Evolutionary conservation across 805 yeast genomes (phyloP).

Genomic region (Nakazawaea wickerhamii): DNA sequence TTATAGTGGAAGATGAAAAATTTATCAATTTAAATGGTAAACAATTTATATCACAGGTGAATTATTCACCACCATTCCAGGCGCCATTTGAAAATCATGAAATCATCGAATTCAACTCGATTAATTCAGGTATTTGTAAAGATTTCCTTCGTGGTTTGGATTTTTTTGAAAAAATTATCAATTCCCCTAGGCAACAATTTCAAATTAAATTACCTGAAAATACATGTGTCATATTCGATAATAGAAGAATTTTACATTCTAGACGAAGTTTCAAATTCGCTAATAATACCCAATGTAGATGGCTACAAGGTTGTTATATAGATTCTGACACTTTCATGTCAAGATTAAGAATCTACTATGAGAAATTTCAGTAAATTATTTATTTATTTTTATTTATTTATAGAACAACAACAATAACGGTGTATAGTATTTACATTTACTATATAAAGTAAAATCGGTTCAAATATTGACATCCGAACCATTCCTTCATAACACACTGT

Average conservation of each 20-base stretch:
- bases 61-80: conserved; percentile 80
- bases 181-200: conserved; percentile 47
- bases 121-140: conserved; percentile 31
- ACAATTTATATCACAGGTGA: conserved; percentile 46
- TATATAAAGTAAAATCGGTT: no score
- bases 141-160: conserved; percentile 55
- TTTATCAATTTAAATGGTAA: conserved; percentile 20
- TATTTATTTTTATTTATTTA: no score
- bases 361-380: background rate
- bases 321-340: conserved; percentile 69
- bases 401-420: no score
- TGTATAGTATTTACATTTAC: no score
- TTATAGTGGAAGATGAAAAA: conserved; percentile 50
- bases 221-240: conserved; percentile 63
- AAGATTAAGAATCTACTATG: conserved; percentile 34
- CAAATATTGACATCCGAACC: no score
- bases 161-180: conserved; percentile 55
- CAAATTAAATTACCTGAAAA: conserved; percentile 51
- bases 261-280: conserved; percentile 38
- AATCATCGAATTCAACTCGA: conserved; percentile 26
- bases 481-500: no score
- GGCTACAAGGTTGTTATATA: conserved; percentile 73
- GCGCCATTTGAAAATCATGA: conserved; percentile 61
- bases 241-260: conserved; percentile 66
- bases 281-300: conserved; percentile 45